phyloP scores from a whole-genome alignment of 371 early-diverging fungal species.

The Zychaea mexicana region DNA sequence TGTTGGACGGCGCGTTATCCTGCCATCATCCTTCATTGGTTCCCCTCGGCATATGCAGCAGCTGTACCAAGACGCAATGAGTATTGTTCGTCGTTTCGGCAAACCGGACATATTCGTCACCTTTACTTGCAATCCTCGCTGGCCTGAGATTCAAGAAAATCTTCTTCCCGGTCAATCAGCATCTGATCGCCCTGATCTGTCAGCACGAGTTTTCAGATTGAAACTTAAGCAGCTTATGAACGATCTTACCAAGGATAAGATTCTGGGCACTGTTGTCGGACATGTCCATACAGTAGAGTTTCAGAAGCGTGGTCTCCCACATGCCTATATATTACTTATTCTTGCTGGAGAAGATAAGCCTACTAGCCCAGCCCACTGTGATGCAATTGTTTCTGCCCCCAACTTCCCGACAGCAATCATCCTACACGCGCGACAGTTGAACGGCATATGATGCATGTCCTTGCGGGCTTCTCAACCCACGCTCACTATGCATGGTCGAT shows the following conservation, averaged over 20 bases:
- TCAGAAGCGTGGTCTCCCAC: neutral
- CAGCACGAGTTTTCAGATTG: neutral
- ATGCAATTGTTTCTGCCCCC: neutral
- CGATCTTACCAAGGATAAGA: neutral
- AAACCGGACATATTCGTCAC: conserved; percentile 1
- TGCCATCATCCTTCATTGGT: neutral
- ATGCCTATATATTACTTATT: neutral
- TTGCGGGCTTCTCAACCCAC: conserved; percentile 20
- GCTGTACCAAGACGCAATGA: conserved; percentile 9
- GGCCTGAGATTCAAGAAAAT: neutral
- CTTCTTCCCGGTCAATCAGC: neutral
- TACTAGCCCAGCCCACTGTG: neutral
- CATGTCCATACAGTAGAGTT: neutral
- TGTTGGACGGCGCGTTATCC: neutral
- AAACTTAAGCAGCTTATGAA: conserved; percentile 1
- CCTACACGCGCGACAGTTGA: conserved; percentile 4
- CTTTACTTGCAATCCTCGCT: neutral
- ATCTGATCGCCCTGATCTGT: conserved; percentile 7
- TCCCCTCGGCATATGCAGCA: conserved; percentile 1
- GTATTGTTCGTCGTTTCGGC: neutral
- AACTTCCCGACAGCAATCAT: neutral
- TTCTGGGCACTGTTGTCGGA: neutral
- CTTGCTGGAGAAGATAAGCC: neutral
- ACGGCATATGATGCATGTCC: conserved; percentile 36
- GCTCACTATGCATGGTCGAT: conserved; percentile 32